Conservation (phyloP, 805 yeast species). For the Nakazawaea sp. region DNA sequence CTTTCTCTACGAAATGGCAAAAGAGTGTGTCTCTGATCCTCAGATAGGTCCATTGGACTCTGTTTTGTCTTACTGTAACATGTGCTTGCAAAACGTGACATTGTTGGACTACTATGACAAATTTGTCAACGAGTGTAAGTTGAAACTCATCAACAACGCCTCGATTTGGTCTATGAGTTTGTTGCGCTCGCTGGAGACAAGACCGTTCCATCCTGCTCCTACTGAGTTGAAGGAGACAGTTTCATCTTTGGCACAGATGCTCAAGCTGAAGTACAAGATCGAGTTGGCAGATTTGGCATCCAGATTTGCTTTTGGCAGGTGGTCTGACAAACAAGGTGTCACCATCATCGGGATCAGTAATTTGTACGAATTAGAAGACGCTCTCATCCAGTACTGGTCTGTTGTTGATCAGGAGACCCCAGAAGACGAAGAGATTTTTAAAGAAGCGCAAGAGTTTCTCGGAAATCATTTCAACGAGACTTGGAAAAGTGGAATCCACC, state of each 20-base stretch:
- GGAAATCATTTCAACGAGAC: conserved; percentile 56
- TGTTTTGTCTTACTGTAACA: conserved; percentile 71
- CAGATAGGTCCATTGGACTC: conserved; percentile 65
- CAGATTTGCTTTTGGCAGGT: conserved; percentile 60
- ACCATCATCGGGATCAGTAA: conserved; percentile 77
- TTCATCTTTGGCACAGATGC: conserved; percentile 31
- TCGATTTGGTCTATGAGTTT: conserved; percentile 87
- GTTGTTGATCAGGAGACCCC: conserved; percentile 26
- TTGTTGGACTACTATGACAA: conserved; percentile 40
- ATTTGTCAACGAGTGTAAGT: conserved; percentile 45
- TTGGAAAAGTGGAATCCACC: conserved; percentile 43
- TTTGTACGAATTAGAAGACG: conserved; percentile 54
- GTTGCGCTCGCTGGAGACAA: conserved; percentile 60
- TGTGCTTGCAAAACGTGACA: conserved; percentile 70
- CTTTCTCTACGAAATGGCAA: conserved; percentile 49
- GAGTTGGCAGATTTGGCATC: conserved; percentile 82
- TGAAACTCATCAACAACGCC: conserved; percentile 64
- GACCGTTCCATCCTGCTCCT: conserved; percentile 76
- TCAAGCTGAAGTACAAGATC: conserved; percentile 30
- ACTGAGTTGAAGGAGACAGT: conserved; percentile 48
- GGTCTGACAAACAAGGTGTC: conserved; percentile 45
- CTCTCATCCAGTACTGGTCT: conserved; percentile 49
- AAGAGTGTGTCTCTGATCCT: conserved; percentile 23
- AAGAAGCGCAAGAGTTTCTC: conserved; percentile 33
- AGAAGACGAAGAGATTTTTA: conserved; percentile 37